Conservation (phyloP, 371 early-diverging fungal genomes). For the Syncephalastrum monosporum region DNA sequence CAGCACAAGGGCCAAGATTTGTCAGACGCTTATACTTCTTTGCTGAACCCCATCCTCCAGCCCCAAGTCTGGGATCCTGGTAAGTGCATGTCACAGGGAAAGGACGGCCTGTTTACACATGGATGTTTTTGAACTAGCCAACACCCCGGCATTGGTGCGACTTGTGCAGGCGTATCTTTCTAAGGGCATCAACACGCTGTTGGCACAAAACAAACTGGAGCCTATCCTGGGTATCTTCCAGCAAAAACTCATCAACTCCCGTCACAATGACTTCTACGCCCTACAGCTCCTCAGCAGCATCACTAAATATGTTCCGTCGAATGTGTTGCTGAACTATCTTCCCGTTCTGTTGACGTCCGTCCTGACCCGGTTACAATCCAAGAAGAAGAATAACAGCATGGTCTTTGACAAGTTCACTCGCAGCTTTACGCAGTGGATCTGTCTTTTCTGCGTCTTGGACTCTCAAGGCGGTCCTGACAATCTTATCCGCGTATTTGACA, state of each 20-base stretch:
- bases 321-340: slow-evolving; percentile 49
- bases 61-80: slow-evolving; percentile 90
- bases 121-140: slow-evolving; percentile 47
- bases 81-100: slow-evolving; percentile 7
- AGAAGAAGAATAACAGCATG: slow-evolving; percentile 48
- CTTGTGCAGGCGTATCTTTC: slow-evolving; percentile 83
- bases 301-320: slow-evolving; percentile 69
- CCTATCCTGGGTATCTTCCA: slow-evolving; percentile 90
- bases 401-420: slow-evolving; percentile 62
- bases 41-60: slow-evolving; percentile 78
- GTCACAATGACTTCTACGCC: slow-evolving; percentile 82
- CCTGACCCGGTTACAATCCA: slow-evolving; percentile 76
- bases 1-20: slow-evolving; percentile 70
- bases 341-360: slow-evolving; percentile 77
- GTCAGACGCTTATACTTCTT: slow-evolving; percentile 66
- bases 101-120: too few species aligned
- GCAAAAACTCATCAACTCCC: slow-evolving; percentile 87
- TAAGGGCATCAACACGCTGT: slow-evolving; percentile 66
- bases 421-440: slow-evolving; percentile 78
- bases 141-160: slow-evolving; percentile 91
- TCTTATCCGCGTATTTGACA: slow-evolving; percentile 72
- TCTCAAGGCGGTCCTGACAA: slow-evolving; percentile 62
- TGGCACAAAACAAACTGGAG: slow-evolving; percentile 66
- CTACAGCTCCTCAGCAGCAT: slow-evolving; percentile 79
- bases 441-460: slow-evolving; percentile 65